Base-by-base conservation (phyloP, 2,329 filamentous ascomycete species). In the Pseudocercospora cruenta region DNA sequence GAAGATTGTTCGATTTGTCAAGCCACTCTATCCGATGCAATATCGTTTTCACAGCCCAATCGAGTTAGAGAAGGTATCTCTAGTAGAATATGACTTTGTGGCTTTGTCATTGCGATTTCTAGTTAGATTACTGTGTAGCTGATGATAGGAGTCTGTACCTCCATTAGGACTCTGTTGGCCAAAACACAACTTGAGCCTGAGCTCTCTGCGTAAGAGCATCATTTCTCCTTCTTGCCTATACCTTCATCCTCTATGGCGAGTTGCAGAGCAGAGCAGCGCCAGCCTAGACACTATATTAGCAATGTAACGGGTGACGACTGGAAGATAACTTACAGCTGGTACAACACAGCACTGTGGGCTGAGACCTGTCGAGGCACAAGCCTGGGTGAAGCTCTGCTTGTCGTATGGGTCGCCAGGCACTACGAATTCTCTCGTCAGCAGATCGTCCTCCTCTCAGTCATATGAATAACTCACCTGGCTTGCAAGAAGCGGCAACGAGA, bases 301-400 rank as follows among this genome's bases (percentile, higher is more conserved):
- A 63, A 21, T 7, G 1, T 31, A 4, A 31, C 43, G n/a, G 4
- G 31, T 9, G 4, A 8, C 28, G 5, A 33, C n/a, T 10, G 26
- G 4, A 14, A 9, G 16, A 43, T 8, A 9, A 60, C 62, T 22
- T 7, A 64, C 62, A 45, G 59, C n/a, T 14, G 53, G 45, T 16
- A 60, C 19, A 45, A 49, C 47, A 39, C 62, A 64, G 33, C 62
- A 64, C 57, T 64, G 62, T 49, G 55, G 31, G 6, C 45, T 51
- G 7, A 49, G 22, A 22, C 62, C 62, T 28, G 33, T 24, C 16
- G 55, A 54, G 3, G 28, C 28, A 26, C 62, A 64, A 26, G 62
- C 62, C 85, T 97, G 93, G 86, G 97, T 94, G 77, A 96, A 98
- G 76, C 91, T 95, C 88, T 98, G 94, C 82, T 97, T 94, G 78